Evolutionary conservation across 1,284 basidiomycete species (phyloP).

Genomic region (Moesziomyces globuligerus): DNA sequence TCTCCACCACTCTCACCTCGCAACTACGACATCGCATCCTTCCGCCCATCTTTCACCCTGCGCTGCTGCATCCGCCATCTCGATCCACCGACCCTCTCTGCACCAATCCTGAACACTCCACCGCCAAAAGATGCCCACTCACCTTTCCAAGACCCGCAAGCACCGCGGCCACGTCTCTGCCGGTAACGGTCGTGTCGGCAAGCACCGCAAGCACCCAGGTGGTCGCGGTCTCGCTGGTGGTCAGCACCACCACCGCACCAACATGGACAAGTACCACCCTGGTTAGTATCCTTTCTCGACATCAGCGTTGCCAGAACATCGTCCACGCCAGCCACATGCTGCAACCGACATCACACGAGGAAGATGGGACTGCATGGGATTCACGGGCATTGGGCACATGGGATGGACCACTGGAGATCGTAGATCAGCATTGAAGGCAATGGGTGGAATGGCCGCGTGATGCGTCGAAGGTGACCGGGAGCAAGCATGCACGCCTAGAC

Average conservation of each 20-base stretch:
- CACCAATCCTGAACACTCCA: too few species aligned
- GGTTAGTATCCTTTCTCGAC: slow-evolving; percentile 47
- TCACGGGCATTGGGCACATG: too few species aligned
- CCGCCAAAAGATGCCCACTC: slow-evolving; percentile 81
- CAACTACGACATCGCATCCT: background rate
- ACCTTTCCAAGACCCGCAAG: slow-evolving; percentile 94
- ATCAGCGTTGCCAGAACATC: background rate
- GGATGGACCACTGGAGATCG: too few species aligned
- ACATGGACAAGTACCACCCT: slow-evolving; percentile 68
- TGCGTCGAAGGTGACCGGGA: too few species aligned
- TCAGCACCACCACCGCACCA: slow-evolving; percentile 93
- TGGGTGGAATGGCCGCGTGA: too few species aligned
- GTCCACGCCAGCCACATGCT: slow-evolving; percentile 5
- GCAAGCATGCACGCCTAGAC: too few species aligned
- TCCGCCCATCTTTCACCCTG: slow-evolving; percentile 2
- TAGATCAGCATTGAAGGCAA: too few species aligned
- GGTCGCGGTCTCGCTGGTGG: slow-evolving; percentile 99
- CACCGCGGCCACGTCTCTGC: slow-evolving; percentile 88
- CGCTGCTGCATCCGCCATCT: slow-evolving; percentile 1
- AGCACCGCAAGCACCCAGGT: slow-evolving; percentile 99
- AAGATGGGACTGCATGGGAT: background rate
- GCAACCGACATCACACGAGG: background rate
- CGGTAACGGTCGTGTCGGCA: slow-evolving; percentile 94
- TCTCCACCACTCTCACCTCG: background rate
- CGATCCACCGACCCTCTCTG: background rate